A percentile compares a stretch with the other conserved stretches of the same genome.
Conservation (phyloP, 1,284 basidiomycete genomes). For the Puccinia horiana region DNA sequence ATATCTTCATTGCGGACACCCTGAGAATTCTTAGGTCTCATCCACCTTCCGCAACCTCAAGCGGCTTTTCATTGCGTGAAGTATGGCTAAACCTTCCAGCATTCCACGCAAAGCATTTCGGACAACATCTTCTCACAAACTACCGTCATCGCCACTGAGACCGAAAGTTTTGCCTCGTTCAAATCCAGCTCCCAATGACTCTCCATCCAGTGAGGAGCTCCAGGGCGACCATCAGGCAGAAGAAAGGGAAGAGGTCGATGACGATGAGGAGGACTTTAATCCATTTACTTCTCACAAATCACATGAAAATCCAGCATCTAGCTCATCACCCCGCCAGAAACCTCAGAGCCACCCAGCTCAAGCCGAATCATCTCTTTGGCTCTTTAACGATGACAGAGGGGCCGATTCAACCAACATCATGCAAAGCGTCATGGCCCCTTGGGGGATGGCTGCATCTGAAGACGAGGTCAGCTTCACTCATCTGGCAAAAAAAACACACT, state of each 20-base stretch:
- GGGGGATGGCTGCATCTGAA: conserved; percentile 19
- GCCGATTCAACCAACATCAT: conserved; percentile 34
- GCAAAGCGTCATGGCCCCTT: conserved; percentile 30
- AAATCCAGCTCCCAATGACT: background rate
- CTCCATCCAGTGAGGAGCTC: conserved; percentile 21
- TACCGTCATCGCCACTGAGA: conserved; percentile 20
- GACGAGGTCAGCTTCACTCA: conserved; percentile 16
- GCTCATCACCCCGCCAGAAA: background rate
- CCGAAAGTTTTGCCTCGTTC: conserved; percentile 3
- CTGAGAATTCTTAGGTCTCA: background rate
- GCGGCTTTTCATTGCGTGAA: background rate
- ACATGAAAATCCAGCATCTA: background rate
- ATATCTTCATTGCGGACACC: background rate
- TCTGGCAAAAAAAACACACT: background rate
- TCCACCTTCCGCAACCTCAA: background rate
- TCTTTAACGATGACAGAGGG: conserved; percentile 20
- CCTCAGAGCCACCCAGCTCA: background rate
- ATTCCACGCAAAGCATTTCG: conserved; percentile 36
- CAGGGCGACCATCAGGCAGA: background rate
- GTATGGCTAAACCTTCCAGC: conserved; percentile 44
- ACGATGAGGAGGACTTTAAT: conserved; percentile 28
- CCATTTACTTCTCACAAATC: conserved; percentile 36
- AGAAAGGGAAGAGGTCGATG: conserved; percentile 10
- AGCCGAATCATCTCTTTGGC: conserved; percentile 42
- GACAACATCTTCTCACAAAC: conserved; percentile 10